A percentile compares a stretch with the other conserved stretches of the same genome.
Evolutionary conservation across 1,139 yeast species (phyloP).

Genomic region (Magnusiomyces sp.): DNA sequence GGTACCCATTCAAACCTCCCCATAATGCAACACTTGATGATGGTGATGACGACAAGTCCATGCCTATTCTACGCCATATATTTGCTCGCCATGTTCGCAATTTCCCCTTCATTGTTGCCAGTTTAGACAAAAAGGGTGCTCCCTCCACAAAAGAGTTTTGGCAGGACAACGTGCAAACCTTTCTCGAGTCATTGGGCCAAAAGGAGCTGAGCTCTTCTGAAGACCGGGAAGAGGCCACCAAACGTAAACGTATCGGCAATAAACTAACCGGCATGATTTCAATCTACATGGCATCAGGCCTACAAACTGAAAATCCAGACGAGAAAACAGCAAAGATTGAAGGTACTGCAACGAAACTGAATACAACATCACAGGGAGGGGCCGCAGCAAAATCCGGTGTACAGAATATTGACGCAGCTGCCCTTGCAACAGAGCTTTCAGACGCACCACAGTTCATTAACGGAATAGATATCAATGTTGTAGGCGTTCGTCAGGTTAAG

Average conservation of each 20-base stretch:
- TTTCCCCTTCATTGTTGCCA: constrained; percentile 60
- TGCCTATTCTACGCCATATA: constrained; percentile 64
- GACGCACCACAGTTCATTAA: constrained; percentile 41
- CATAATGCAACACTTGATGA: background rate
- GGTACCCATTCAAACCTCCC: constrained; percentile 52
- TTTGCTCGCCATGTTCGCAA: constrained; percentile 52
- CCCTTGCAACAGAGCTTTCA: constrained; percentile 32
- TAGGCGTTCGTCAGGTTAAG: constrained; percentile 44
- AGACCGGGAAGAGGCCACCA: constrained; percentile 65
- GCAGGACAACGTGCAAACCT: constrained; percentile 70
- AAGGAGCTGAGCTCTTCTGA: constrained; percentile 63
- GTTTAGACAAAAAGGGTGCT: constrained; percentile 37
- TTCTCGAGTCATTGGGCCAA: constrained; percentile 65
- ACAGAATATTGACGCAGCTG: constrained; percentile 37
- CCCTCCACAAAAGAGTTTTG: constrained; percentile 44
- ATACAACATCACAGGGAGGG: constrained; percentile 21
- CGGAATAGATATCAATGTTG: constrained; percentile 54
- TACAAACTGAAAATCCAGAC: constrained; percentile 53
- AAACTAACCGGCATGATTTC: constrained; percentile 55
- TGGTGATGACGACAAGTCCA: constrained; percentile 17
- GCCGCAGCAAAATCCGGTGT: constrained; percentile 49
- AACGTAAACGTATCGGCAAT: constrained; percentile 54
- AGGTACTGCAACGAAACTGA: constrained; percentile 14
- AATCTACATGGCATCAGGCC: constrained; percentile 65
- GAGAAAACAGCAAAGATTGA: constrained; percentile 38